Evolutionary conservation across 2,329 filamentous ascomycete genomes (phyloP).

Genomic region (Aspergillus sp.): DNA sequence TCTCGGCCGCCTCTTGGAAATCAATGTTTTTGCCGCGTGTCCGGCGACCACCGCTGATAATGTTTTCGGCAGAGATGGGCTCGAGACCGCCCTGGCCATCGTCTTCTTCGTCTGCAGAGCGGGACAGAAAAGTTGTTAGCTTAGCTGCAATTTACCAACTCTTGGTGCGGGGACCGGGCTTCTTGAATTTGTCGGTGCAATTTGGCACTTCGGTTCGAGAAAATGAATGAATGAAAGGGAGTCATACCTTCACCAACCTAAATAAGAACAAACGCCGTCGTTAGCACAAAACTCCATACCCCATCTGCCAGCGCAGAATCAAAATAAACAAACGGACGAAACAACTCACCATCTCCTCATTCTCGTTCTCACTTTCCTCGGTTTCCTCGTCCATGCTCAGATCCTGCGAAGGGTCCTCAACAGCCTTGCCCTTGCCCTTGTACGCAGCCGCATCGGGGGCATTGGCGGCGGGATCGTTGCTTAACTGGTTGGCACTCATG

Average conservation of each 20-base stretch:
- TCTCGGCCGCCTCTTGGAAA: slow-evolving; percentile 80
- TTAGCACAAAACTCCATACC: not conserved
- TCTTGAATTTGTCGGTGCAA: no score
- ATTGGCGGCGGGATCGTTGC: slow-evolving; percentile 34
- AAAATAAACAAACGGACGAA: no score
- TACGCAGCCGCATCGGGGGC: slow-evolving; percentile 34
- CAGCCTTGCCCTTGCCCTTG: slow-evolving; percentile 82
- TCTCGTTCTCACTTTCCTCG: slow-evolving; percentile 53
- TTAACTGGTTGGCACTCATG: slow-evolving; percentile 31
- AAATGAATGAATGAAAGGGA: not conserved
- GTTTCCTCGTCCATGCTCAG: slow-evolving; percentile 64
- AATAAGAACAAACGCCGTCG: not conserved
- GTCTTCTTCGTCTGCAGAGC: slow-evolving; percentile 40
- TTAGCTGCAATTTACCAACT: not conserved
- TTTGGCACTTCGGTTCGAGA: no score
- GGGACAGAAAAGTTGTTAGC: not conserved
- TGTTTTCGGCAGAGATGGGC: slow-evolving; percentile 85
- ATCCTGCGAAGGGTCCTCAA: slow-evolving; percentile 48
- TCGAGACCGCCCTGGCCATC: slow-evolving; percentile 71
- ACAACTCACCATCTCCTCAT: slow-evolving; percentile 30
- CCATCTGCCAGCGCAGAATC: not conserved
- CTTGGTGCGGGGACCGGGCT: no score
- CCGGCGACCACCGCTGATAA: slow-evolving; percentile 67
- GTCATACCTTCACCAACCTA: not conserved
- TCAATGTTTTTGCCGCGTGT: slow-evolving; percentile 90